Evolutionary conservation across 768 basidiomycete genomes (phyloP).

Genomic region (Hortiboletus campestris): DNA sequence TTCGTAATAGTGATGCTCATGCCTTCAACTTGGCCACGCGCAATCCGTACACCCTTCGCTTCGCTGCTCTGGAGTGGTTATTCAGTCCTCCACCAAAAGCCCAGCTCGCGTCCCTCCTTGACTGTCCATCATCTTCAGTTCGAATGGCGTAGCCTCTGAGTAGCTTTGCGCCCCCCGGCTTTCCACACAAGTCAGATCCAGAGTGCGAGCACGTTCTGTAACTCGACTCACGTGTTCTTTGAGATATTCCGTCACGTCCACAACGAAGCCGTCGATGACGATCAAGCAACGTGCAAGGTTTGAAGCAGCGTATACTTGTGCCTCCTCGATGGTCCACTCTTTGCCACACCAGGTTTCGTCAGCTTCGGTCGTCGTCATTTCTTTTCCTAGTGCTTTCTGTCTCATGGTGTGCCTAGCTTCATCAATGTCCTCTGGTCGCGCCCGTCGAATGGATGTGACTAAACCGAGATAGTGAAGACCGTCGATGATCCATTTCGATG

Average conservation of each 20-base stretch:
- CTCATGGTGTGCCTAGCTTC: slow-evolving; percentile 5
- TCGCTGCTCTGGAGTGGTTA: slow-evolving; percentile 7
- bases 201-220: neutral
- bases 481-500: slow-evolving; percentile 14
- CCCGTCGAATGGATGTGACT: slow-evolving; percentile 5
- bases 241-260: slow-evolving; percentile 6
- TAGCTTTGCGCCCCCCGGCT: slow-evolving; percentile 8
- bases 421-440: slow-evolving; percentile 6
- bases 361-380: neutral
- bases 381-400: slow-evolving; percentile 1
- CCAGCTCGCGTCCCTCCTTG: slow-evolving; percentile 12
- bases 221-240: slow-evolving; percentile 7
- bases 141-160: slow-evolving; percentile 2
- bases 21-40: slow-evolving; percentile 8
- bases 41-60: neutral
- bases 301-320: neutral
- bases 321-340: slow-evolving; percentile 6
- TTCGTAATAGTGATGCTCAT: neutral
- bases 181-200: neutral
- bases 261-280: slow-evolving; percentile 8
- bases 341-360: slow-evolving; percentile 1
- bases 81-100: slow-evolving; percentile 9
- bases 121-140: neutral
- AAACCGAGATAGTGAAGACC: slow-evolving; percentile 4
- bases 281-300: neutral